Evolutionary conservation across 306 rosid species (phyloP).

Genomic region (Cicer chorassanicum): DNA sequence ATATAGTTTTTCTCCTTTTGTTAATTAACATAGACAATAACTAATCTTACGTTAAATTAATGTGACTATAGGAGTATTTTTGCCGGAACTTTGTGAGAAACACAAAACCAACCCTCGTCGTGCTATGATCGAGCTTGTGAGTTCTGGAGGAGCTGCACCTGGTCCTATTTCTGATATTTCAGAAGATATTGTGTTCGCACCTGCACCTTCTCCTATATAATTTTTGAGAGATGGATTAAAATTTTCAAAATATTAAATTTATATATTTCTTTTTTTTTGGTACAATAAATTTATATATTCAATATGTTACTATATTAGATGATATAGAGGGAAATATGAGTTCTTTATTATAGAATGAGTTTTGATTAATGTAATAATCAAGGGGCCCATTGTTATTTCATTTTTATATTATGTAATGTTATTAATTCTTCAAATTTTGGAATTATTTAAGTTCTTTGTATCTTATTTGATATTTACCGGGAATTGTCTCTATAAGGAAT

Average conservation of each 20-base stretch:
- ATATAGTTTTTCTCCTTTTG: neutral
- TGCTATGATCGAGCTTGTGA: constrained; percentile 65
- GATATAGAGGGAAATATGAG: neutral
- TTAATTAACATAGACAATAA: constrained; percentile 5
- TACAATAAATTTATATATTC: neutral
- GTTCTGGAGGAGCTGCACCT: constrained; percentile 58
- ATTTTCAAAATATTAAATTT: neutral
- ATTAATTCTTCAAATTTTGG: constrained; percentile 3
- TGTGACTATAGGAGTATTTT: constrained; percentile 63
- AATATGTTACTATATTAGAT: neutral
- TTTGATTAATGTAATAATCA: constrained; percentile 9
- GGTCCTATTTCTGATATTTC: constrained; percentile 44
- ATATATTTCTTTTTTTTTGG: neutral
- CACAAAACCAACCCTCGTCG: constrained; percentile 67
- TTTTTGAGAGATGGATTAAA: neutral
- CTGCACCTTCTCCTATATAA: constrained; percentile 42
- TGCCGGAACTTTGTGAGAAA: constrained; percentile 70
- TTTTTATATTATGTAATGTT: neutral
- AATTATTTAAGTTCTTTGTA: neutral
- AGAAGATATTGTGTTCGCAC: constrained; percentile 32
- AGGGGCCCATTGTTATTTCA: neutral
- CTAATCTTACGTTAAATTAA: neutral
- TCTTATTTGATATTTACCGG: neutral
- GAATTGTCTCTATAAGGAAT: neutral
- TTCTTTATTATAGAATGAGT: neutral